Evolutionary conservation across 1,284 basidiomycete genomes (phyloP), one percentile per base, ranked within the genome.

Genomic region (Quambalaria eucalypti): DNA sequence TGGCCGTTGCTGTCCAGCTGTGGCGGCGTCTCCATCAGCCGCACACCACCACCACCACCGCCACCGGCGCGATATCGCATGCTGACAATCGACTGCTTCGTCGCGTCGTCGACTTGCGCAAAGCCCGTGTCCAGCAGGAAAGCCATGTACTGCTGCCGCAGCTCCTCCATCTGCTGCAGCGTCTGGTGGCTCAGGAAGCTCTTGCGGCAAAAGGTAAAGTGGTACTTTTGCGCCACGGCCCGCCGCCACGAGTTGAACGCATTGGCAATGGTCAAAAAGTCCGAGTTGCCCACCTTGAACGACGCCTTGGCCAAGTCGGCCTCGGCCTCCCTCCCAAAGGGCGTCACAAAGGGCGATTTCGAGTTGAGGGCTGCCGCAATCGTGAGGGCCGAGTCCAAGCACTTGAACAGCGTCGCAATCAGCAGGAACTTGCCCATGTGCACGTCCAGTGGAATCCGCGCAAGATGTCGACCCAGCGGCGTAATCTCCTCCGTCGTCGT

Each of bases 381-480:
- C 1, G 93, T 96, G 50, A 99, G 79, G 12, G 92, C 95, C 1
- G 93, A 88, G 73, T 97, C 95, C 55, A 98, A 78, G 73, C 93
- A 97, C 51, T 84, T 84, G 77, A 98, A 88, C 26, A 91, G 76
- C 1, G 87, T 85, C 0, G 92, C 87, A 28, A 87, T 83, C 28
- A 98, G 80, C 21, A 98, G 79, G 75, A 98, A 90, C 78, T 98
- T 97, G 50, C 88, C 92, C 19, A 98, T 83, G 73, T 98, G 90
- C 28, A 98, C 92, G 71, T 99, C 95, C 48, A 88, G 90, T 0
- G 95, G 95, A 46, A 99, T 80, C 73, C 90, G 88, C 78, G 88
- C 90, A 46, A 99, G 80, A 29, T 96, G 80, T 9, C 87, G 81
- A 29, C 95, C 95, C 81, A 98, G 87, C 0, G 91, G 86, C 1